Evolutionary conservation across 306 rosid genomes (phyloP).

Genomic region (Quercus glauca): DNA sequence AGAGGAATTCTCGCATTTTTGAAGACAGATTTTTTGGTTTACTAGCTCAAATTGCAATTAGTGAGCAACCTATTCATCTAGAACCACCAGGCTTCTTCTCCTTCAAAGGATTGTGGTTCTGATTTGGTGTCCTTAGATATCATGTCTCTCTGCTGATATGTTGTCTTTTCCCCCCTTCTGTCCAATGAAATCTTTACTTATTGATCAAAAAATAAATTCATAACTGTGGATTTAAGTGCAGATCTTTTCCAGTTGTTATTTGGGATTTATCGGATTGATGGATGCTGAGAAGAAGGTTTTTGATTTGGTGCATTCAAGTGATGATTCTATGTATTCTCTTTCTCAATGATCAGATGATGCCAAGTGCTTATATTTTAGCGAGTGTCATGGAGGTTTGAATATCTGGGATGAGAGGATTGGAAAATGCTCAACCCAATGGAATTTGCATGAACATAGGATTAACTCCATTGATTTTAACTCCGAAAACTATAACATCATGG

Average conservation of each 20-base stretch:
- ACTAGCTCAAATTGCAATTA: too few species aligned
- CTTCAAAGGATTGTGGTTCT: too few species aligned
- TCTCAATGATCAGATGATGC: constrained; percentile 51
- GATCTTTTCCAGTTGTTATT: constrained; percentile 73
- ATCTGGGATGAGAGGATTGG: constrained; percentile 70
- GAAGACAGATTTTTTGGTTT: too few species aligned
- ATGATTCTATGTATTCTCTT: constrained; percentile 44
- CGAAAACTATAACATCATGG: constrained; percentile 50
- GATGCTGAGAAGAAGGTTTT: constrained; percentile 86
- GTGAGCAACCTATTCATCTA: too few species aligned
- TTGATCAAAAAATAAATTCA: too few species aligned
- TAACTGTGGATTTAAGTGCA: constrained; percentile 27
- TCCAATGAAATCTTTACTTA: too few species aligned
- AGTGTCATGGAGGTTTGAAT: constrained; percentile 60
- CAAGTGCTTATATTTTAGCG: constrained; percentile 65
- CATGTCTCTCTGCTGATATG: too few species aligned
- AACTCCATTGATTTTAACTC: constrained; percentile 65
- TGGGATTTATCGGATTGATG: constrained; percentile 67
- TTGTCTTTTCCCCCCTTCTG: too few species aligned
- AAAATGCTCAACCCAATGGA: constrained; percentile 45
- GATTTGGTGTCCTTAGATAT: too few species aligned
- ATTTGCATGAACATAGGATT: constrained; percentile 61
- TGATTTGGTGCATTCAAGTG: constrained; percentile 53
- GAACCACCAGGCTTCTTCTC: too few species aligned
- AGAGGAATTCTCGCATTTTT: too few species aligned